Conservation (phyloP, 2,329 filamentous ascomycete genomes). For the Botrytis fragariae region DNA sequence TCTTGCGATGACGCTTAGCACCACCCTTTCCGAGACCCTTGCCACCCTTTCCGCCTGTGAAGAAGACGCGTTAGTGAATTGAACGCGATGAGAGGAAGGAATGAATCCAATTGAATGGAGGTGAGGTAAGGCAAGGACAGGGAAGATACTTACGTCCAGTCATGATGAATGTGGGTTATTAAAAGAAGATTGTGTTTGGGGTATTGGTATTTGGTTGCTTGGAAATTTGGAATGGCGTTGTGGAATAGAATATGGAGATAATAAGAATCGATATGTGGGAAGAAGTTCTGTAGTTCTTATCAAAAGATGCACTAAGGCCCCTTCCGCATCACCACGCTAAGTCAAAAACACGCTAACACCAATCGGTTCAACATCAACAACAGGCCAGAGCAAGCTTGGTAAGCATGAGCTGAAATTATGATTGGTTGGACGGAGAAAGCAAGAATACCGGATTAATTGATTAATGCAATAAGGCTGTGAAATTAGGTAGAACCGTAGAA, state of each 20-base stretch:
- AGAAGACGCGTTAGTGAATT: slow-evolving; percentile 30
- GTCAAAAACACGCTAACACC: slow-evolving; percentile 24
- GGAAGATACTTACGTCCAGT: slow-evolving; percentile 54
- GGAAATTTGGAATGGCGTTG: slow-evolving; percentile 5
- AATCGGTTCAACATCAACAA: slow-evolving; percentile 16
- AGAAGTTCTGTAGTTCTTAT: slow-evolving; percentile 27
- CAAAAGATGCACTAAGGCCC: slow-evolving; percentile 30
- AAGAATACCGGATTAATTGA: not conserved
- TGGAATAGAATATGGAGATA: slow-evolving; percentile 17
- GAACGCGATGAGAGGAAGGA: slow-evolving; percentile 1
- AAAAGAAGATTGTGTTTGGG: slow-evolving; percentile 8
- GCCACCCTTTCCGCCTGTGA: slow-evolving; percentile 59
- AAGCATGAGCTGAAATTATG: not conserved
- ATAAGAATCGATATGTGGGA: slow-evolving; percentile 19
- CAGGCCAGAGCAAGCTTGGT: not conserved
- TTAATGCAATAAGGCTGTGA: not conserved
- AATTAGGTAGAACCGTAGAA: not conserved
- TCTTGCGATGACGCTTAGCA: slow-evolving; percentile 99
- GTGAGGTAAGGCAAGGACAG: not conserved
- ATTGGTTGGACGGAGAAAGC: not conserved
- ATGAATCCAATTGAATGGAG: slow-evolving; percentile 5
- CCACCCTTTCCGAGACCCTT: slow-evolving; percentile 98
- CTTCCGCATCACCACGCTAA: slow-evolving; percentile 32
- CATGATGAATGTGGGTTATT: slow-evolving; percentile 46
- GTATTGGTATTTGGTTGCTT: not conserved